Base-by-base conservation (phyloP, 163 green algal genomes). In the Prototheca wickerhamii region DNA sequence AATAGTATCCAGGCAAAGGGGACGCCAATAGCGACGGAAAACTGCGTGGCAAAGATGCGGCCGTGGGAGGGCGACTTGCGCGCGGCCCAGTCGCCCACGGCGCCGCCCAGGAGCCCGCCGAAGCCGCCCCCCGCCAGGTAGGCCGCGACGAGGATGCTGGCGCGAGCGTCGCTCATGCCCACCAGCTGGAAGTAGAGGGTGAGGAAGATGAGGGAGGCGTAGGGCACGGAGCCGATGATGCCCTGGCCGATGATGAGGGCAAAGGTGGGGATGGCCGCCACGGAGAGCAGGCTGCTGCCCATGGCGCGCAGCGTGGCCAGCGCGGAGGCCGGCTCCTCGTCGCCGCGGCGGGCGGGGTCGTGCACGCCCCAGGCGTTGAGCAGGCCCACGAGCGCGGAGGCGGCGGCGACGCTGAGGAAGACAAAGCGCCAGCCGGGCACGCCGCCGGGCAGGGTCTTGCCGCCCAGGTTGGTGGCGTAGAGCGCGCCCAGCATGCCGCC, bases 161-260 rank as follows among this genome's bases (percentile, higher is more conserved):
- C 81, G 18, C 61, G 62, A 28, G 58, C 58, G 65, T 87, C 70
- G 40, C 49, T 64, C 68, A 87, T 80, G 42, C 82, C 82, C 50
- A 81, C 43, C 43, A 85, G 51, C 66, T 88, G 82, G 32, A 87
- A 70, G 56, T 81, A 88, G 31, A 87, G 65, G 0, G 82, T 88
- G 32, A 87, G 71, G 68, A 84, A 88, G 6, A 84, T 70, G 34
- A 88, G 52, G 1, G 74, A 76, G 20, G 65, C 62, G 29, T 76
- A 88, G 23, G 82, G 82, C 31, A 84, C 71, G 21, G 52, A 76
- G 2, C 82, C 82, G 3, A 85, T 58, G 23, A 88, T 78, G 61
- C 82, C 82, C 69, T 88, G 67, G 23, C 63, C 23, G 59, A 89
- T 82, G 63, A 89, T 84, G 46, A 89, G 76, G 28, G 49, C 25